These are phyloP conservation scores for Amanita jacksonii DNA, from an alignment of 768 basidiomycete species.

Conservation along the genomic window DNA sequence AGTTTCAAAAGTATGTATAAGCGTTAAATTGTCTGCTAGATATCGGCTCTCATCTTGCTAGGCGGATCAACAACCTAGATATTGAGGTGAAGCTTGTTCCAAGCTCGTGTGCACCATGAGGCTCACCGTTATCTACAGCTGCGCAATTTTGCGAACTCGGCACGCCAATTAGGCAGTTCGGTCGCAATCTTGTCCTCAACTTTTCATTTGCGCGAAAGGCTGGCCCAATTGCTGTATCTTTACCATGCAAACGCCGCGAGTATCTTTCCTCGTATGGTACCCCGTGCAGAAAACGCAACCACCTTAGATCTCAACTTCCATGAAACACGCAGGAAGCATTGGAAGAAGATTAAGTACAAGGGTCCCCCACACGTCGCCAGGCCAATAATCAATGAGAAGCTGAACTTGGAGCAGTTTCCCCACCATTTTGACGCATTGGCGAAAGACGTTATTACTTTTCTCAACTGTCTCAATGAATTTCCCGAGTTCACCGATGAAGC, in stretches of 20 bases:
- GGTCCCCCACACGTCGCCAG: constrained; percentile 40
- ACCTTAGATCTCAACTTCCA: constrained; percentile 19
- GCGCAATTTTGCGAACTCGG: constrained; percentile 67
- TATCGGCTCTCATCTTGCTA: constrained; percentile 15
- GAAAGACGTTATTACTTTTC: constrained; percentile 56
- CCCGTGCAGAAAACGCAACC: constrained; percentile 31
- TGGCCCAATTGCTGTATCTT: constrained; percentile 59
- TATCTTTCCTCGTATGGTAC: constrained; percentile 61
- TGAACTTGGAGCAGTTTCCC: constrained; percentile 61
- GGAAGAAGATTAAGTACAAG: constrained; percentile 25
- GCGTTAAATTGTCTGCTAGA: constrained; percentile 2
- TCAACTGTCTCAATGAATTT: constrained; percentile 67
- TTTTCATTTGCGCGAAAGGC: constrained; percentile 58
- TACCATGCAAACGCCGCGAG: constrained; percentile 71
- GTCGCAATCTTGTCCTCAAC: constrained; percentile 70
- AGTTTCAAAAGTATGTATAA: constrained; percentile 44
- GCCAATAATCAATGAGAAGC: constrained; percentile 43
- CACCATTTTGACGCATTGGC: constrained; percentile 54
- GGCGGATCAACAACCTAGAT: constrained; percentile 53
- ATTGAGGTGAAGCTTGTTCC: constrained; percentile 36
- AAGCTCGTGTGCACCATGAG: constrained; percentile 3
- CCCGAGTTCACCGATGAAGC: constrained; percentile 71
- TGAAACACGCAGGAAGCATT: constrained; percentile 22
- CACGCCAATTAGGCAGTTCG: constrained; percentile 68
- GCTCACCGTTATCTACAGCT: constrained; percentile 32